A percentile compares a stretch with the other conserved stretches of the same genome.
Evolutionary conservation across 2,329 filamentous ascomycete genomes (phyloP).

Genomic region (Coniosporium tulheliwenetii): DNA sequence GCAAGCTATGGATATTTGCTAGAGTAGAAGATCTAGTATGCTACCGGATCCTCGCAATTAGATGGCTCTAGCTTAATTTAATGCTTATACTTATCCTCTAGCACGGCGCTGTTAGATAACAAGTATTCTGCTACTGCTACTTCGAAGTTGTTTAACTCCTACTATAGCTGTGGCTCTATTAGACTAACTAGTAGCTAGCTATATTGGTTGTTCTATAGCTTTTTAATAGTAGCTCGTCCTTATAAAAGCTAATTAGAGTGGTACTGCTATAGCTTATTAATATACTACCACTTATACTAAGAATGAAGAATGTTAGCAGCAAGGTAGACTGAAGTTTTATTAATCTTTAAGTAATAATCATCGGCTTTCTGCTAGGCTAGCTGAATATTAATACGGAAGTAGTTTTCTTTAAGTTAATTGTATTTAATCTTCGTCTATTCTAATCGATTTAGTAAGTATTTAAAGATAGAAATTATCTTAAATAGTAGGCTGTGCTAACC

Average conservation of each 20-base stretch:
- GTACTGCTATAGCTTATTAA: not conserved
- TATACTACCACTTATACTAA: not conserved
- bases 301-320: not conserved
- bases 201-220: no score
- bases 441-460: slow-evolving; percentile 1
- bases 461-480: slow-evolving; percentile 1
- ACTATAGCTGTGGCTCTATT: no score
- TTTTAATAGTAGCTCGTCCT: no score
- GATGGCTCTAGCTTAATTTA: not conserved
- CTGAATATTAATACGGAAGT: not conserved
- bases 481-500: not conserved
- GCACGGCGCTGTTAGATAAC: no score
- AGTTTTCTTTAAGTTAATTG: not conserved
- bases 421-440: not conserved
- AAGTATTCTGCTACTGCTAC: no score
- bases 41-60: not conserved
- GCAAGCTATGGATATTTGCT: not conserved
- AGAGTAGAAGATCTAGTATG: not conserved
- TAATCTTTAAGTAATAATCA: not conserved
- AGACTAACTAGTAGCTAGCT: no score
- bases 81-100: not conserved
- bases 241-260: no score
- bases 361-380: not conserved
- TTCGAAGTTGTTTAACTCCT: no score
- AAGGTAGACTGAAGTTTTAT: no score